Conservation (phyloP, 805 yeast genomes). For the Helenozyma baotianmanensis region DNA sequence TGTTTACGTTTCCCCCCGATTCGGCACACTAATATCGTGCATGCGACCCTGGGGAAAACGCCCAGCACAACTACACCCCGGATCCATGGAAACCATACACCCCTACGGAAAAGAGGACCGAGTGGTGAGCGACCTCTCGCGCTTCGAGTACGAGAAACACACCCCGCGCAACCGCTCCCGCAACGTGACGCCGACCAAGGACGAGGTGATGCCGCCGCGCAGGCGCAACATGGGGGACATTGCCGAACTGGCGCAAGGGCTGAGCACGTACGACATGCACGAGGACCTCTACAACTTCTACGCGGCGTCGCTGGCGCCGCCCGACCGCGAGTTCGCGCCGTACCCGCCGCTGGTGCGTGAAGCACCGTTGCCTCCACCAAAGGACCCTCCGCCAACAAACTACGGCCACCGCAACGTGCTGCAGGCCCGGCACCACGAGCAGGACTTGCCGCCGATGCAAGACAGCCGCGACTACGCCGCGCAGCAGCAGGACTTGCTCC, state of each 20-base stretch:
- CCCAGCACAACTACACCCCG: too few relatives aligned
- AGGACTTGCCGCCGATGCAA: constrained; percentile 24
- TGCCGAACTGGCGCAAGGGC: constrained; percentile 1
- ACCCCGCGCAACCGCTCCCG: constrained; percentile 26
- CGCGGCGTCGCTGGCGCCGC: constrained; percentile 3
- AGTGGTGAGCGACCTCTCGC: constrained; percentile 12
- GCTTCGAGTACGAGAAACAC: constrained; percentile 26
- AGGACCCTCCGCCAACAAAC: constrained; percentile 5
- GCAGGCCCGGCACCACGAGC: constrained; percentile 5
- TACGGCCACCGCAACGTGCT: constrained; percentile 2
- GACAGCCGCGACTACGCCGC: constrained; percentile 15
- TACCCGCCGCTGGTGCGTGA: constrained; percentile 11
- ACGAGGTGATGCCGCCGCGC: background rate
- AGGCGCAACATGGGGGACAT: constrained; percentile 8
- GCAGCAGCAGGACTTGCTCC: background rate
- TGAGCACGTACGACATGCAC: background rate
- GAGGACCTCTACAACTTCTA: background rate
- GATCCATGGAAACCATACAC: background rate
- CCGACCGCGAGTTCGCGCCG: constrained; percentile 10
- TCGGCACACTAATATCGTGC: background rate
- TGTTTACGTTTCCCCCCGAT: constrained; percentile 5
- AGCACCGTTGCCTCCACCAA: constrained; percentile 9
- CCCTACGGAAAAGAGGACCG: background rate
- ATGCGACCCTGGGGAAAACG: too few relatives aligned
- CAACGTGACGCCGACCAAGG: constrained; percentile 25